Evolutionary conservation across 441 rosid species (phyloP), one percentile per base, ranked within the genome.

Genomic region (Pelargonium fulgidum): DNA sequence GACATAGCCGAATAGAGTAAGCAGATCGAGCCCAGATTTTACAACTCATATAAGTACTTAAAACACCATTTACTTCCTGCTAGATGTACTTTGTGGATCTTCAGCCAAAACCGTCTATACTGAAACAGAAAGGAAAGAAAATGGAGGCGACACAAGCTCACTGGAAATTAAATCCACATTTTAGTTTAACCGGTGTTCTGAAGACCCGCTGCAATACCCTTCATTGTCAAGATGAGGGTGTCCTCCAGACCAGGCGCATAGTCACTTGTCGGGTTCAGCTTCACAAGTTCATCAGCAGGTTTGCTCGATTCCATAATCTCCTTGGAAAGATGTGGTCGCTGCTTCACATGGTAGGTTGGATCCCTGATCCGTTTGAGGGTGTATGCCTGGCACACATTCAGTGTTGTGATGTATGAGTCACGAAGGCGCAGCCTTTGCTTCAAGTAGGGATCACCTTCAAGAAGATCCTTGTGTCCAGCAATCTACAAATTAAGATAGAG

Each of bases 161-260:
- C n/a, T n/a, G n/a, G n/a, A n/a, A n/a, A n/a, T n/a, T n/a, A n/a
- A n/a, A n/a, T n/a, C n/a, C n/a, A n/a, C n/a, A n/a, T n/a, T n/a
- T 29, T 2, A 42, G 29, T 65, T 75, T 74, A 93, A 79, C 98
- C 98, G 0, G 98, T 93, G 85, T 93, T 93, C 77, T 91, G 97
- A 73, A 91, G 33, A 69, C 97, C 97, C 0, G 97, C 97, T 12
- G 97, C 97, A 73, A 91, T 81, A 70, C 98, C 98, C 80, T 93
- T 93, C 96, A 93, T 89, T 62, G 97, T 93, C 78, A 93, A 83
- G 80, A 93, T 91, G 66, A 93, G 90, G 71, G 98, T 91, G 76
- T 93, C 98, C 80, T 91, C 97, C 73, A 93, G 77, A 42, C 97
- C 92, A 16, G 96, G 97, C 0, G 88, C 91, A 17, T 93, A 87